Percentiles rank a stretch among this genome's conserved stretches.
Conservation (phyloP, 2,329 filamentous ascomycete genomes). For the Leptoxyphium fumago region DNA sequence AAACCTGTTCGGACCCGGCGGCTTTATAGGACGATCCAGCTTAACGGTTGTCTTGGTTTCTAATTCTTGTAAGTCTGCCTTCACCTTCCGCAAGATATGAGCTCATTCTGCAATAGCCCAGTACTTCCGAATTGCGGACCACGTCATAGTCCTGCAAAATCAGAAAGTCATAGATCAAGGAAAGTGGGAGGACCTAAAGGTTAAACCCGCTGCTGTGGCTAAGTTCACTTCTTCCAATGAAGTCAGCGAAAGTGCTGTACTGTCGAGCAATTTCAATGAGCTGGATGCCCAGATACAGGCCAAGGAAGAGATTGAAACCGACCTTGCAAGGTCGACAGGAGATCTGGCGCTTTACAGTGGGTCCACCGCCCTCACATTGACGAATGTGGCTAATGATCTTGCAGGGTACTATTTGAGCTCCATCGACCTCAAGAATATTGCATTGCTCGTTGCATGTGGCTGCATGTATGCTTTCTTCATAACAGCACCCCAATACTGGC, state of each 20-base stretch:
- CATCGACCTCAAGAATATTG: not conserved
- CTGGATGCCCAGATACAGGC: not conserved
- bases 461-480: constrained; percentile 1
- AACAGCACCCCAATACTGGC: constrained; percentile 2
- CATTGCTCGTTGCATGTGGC: not conserved
- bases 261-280: not conserved
- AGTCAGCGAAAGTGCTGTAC: not conserved
- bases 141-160: not conserved
- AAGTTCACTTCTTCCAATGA: not conserved
- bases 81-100: not conserved
- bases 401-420: not conserved
- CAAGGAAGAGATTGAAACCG: not conserved
- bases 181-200: not conserved
- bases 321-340: not conserved
- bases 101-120: not conserved
- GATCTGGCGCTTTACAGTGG: not conserved
- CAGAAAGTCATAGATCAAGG: not conserved
- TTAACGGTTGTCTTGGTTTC: not conserved
- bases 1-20: not conserved
- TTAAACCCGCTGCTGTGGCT: not conserved
- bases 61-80: not conserved
- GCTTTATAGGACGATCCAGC: not conserved
- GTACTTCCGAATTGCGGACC: not conserved
- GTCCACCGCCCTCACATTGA: not conserved
- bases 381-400: not conserved